phyloP scores from a whole-genome alignment of 305 asterid genomes.

The Fraxinus dipetala region DNA sequence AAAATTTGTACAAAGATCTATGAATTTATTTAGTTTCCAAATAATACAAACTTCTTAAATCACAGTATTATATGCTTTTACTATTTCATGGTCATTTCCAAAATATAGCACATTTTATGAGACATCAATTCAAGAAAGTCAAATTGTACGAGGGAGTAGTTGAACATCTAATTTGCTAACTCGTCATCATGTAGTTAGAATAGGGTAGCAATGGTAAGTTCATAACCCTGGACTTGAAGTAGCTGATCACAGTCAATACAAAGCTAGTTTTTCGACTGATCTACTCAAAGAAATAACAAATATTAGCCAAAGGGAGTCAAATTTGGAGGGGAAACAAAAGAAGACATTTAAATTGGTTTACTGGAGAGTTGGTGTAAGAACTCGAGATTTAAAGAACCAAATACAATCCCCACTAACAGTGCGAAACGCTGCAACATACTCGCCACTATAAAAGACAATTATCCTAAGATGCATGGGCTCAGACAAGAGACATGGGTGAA shows the following conservation, averaged over 20 bases:
- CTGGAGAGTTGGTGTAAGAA: background rate
- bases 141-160: background rate
- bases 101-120: background rate
- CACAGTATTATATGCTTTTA: background rate
- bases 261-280: background rate
- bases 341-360: background rate
- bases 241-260: background rate
- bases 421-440: background rate
- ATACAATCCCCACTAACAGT: background rate
- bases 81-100: background rate
- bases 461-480: background rate
- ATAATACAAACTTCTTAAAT: background rate
- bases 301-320: background rate
- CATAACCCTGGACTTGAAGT: background rate
- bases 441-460: background rate
- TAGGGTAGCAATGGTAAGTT: background rate
- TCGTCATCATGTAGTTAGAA: background rate
- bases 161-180: background rate
- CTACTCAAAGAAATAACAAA: background rate
- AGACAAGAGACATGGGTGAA: background rate
- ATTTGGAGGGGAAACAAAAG: background rate
- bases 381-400: background rate
- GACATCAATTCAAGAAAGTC: slow-evolving; percentile 7
- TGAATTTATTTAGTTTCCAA: background rate
- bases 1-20: background rate